Evolutionary conservation across 345 rosid species (phyloP).

Genomic region (Eucalyptus regnans): DNA sequence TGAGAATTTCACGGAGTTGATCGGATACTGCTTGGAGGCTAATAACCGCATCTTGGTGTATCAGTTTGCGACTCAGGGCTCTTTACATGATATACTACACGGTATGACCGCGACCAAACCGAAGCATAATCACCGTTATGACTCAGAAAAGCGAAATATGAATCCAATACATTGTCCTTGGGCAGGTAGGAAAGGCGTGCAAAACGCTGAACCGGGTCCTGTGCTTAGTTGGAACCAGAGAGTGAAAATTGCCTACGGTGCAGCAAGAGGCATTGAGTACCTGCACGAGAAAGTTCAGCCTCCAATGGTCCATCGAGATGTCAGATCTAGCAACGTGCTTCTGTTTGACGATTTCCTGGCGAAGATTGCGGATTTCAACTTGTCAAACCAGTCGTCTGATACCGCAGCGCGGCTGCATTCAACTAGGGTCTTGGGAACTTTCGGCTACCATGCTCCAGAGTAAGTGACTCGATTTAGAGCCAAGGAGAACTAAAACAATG

Average conservation of each 20-base stretch:
- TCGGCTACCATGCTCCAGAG: slow-evolving; percentile 99
- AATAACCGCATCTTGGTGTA: slow-evolving; percentile 69
- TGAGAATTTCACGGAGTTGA: slow-evolving; percentile 74
- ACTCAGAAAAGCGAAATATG: not conserved
- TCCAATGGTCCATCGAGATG: slow-evolving; percentile 82
- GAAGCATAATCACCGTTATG: not conserved
- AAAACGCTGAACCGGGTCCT: slow-evolving; percentile 95
- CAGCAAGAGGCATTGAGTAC: slow-evolving; percentile 88
- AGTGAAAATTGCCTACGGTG: slow-evolving; percentile 83
- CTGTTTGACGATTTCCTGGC: slow-evolving; percentile 67
- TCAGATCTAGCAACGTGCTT: slow-evolving; percentile 92
- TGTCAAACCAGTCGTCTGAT: slow-evolving; percentile 82
- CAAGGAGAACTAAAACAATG: not conserved
- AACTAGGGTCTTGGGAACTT: slow-evolving; percentile 93
- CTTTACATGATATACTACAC: slow-evolving; percentile 88
- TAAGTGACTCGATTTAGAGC: not conserved
- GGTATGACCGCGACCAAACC: slow-evolving; percentile 13
- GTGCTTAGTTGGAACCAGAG: slow-evolving; percentile 84
- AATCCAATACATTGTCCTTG: not conserved
- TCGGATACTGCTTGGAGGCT: slow-evolving; percentile 76
- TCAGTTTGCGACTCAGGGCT: slow-evolving; percentile 70
- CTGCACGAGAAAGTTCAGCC: slow-evolving; percentile 95
- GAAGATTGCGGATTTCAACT: slow-evolving; percentile 90
- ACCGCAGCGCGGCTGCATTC: slow-evolving; percentile 91
- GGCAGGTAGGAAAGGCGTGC: slow-evolving; percentile 90